A percentile compares a stretch with the other conserved stretches of the same genome.
Conservation (phyloP, 2,329 filamentous ascomycete genomes). For the Talaromyces sp. region DNA sequence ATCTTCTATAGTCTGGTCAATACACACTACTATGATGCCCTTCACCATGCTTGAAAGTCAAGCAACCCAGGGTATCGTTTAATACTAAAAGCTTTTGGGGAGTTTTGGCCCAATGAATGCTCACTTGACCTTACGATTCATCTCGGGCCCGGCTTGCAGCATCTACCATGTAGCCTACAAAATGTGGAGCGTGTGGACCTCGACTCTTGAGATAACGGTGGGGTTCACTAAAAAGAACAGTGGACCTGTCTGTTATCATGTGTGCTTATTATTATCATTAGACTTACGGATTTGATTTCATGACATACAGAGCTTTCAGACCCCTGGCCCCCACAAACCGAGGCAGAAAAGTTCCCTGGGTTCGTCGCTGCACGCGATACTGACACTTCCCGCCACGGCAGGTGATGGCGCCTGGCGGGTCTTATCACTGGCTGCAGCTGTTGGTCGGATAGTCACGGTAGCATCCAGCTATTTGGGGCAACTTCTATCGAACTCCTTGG, state of each 20-base stretch:
- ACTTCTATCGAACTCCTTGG: neutral
- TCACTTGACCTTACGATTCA: neutral
- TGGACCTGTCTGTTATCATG: neutral
- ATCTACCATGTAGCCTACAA: neutral
- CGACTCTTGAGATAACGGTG: conserved; percentile 4
- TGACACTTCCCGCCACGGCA: conserved; percentile 16
- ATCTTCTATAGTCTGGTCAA: neutral
- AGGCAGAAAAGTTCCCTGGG: neutral
- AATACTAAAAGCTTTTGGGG: neutral
- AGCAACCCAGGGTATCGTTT: neutral
- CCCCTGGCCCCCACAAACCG: neutral
- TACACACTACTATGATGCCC: too few relatives aligned
- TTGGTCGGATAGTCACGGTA: conserved; percentile 21
- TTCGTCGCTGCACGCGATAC: neutral
- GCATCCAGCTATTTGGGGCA: conserved; percentile 23
- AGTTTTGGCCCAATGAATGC: neutral
- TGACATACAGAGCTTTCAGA: neutral
- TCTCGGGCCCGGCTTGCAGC: neutral
- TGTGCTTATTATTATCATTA: neutral
- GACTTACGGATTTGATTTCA: neutral
- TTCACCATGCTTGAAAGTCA: too few relatives aligned
- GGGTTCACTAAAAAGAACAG: neutral
- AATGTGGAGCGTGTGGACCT: too few relatives aligned
- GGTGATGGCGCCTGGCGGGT: conserved; percentile 15
- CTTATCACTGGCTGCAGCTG: conserved; percentile 21